phyloP scores from a whole-genome alignment of 2,329 filamentous ascomycete species.

The Aureobasidium sp. region DNA sequence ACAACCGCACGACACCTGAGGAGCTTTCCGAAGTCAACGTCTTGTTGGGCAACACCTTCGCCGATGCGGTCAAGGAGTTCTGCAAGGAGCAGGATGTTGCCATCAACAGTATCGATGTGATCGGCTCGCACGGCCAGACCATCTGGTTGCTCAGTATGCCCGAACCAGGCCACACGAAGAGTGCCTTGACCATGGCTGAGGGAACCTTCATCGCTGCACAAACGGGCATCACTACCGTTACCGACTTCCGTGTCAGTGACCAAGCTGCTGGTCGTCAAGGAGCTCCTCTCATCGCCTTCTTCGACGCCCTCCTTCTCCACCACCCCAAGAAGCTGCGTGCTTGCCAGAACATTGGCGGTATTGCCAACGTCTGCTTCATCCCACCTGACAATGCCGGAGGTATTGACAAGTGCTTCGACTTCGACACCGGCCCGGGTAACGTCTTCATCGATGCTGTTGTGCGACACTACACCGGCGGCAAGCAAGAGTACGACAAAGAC shows the following conservation, averaged over 20 bases:
- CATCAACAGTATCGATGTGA: slow-evolving; percentile 41
- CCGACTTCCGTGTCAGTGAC: slow-evolving; percentile 50
- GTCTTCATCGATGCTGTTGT: slow-evolving; percentile 26
- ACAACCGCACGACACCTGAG: slow-evolving; percentile 45
- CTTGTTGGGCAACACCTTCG: slow-evolving; percentile 49
- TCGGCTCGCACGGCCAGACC: slow-evolving; percentile 52
- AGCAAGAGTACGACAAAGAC: slow-evolving; percentile 25
- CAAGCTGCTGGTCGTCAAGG: slow-evolving; percentile 49
- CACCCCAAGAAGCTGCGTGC: slow-evolving; percentile 49
- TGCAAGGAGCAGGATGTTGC: slow-evolving; percentile 36
- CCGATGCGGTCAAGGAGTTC: slow-evolving; percentile 44
- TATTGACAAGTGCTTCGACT: slow-evolving; percentile 21
- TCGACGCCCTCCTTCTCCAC: slow-evolving; percentile 48
- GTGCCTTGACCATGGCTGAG: slow-evolving; percentile 50
- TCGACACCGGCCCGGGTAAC: slow-evolving; percentile 26
- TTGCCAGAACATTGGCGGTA: slow-evolving; percentile 55
- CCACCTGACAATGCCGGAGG: slow-evolving; percentile 37
- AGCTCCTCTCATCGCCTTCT: slow-evolving; percentile 49
- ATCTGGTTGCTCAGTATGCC: slow-evolving; percentile 51
- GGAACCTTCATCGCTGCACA: slow-evolving; percentile 46
- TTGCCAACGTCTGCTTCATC: slow-evolving; percentile 54
- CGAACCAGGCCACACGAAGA: slow-evolving; percentile 36
- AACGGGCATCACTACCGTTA: slow-evolving; percentile 51
- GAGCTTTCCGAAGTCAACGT: slow-evolving; percentile 51
- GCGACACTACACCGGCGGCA: slow-evolving; percentile 23